Percentiles rank a stretch among this genome's conserved stretches.
Evolutionary conservation across 805 yeast species (phyloP).

Genomic region (Kazachstania psychrophila): DNA sequence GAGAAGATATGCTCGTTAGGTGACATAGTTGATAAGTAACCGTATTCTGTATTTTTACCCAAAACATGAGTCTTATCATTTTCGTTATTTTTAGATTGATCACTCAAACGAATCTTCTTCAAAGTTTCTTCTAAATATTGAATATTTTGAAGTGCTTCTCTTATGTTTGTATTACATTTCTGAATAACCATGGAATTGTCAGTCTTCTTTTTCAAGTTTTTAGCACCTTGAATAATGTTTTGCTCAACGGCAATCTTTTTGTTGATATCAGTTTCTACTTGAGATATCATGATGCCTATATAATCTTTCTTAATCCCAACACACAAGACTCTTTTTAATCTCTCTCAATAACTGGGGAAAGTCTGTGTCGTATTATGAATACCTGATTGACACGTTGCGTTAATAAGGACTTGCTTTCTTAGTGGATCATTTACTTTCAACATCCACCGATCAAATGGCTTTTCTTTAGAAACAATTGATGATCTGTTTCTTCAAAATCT

Average conservation of each 20-base stretch:
- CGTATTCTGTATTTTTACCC: constrained; percentile 15
- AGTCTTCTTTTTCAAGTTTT: constrained; percentile 68
- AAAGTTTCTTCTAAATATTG: constrained; percentile 78
- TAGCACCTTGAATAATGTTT: constrained; percentile 82
- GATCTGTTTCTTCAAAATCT: no score
- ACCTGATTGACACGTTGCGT: no score
- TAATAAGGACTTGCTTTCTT: no score
- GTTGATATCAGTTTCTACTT: constrained; percentile 51
- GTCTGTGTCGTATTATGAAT: no score
- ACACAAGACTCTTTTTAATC: no score
- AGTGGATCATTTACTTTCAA: no score
- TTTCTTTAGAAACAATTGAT: no score
- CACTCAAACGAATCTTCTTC: constrained; percentile 39
- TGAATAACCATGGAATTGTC: constrained; percentile 76
- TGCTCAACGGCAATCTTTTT: constrained; percentile 81
- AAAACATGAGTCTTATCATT: constrained; percentile 3
- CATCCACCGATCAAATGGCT: no score
- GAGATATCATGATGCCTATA: constrained; percentile 8
- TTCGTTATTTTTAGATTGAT: constrained; percentile 5
- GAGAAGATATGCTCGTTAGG: constrained; percentile 39
- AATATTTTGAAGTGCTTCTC: constrained; percentile 86
- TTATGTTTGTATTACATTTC: constrained; percentile 79
- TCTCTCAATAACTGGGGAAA: no score
- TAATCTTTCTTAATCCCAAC: no score
- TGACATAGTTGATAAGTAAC: constrained; percentile 33